Evolutionary conservation across 2,329 filamentous ascomycete species (phyloP), one percentile per base, ranked within the genome.

Genomic region (Claviceps humidiphila): DNA sequence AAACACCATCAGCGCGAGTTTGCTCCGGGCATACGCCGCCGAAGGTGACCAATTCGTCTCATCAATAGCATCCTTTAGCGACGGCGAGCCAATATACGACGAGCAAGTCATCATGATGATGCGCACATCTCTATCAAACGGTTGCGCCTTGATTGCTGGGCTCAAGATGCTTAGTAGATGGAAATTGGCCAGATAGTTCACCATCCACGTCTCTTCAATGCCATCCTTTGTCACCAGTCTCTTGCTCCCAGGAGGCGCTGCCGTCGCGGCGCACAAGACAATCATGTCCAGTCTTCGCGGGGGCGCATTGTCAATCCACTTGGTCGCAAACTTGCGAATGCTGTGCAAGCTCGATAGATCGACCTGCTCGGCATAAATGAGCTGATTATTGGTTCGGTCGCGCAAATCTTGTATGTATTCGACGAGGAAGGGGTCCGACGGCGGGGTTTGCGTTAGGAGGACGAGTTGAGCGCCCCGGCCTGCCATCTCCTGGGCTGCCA

Each of bases 141-240:
- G 93, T 68, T 98, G 93, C 1, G 87, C 89, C 58, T 89, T 81
- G 55, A 98, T 76, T 0, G 93, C 91, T 0, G 93, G 93, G 59
- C 85, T 93, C 39, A 98, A 75, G 34, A 98, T 94, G 58, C 87
- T 87, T 45, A 98, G 76, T 3, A 98, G 76, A 63, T 98, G 94
- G 70, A 96, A 97, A 67, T 96, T 97, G 57, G 89, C 85, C 41
- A 98, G 77, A 66, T 89, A 98, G 65, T 98, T 98, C 60, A 97
- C 75, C 71, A 89, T 89, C 90, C 90, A 97, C 55, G 86, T 91
- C 58, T 84, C 78, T 64, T 97, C 91, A 14, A 97, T 72, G 1
- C 89, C 89, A 62, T 96, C 89, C 5, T 74, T 69, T 0, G 89
- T 95, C 57, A 78, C 71, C 1, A 67, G 71, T 30, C 78, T 73